A percentile compares a stretch with the other conserved stretches of the same genome.
Conservation (phyloP, 176 grass and related monocot genomes). For the Cocos nucifera region DNA sequence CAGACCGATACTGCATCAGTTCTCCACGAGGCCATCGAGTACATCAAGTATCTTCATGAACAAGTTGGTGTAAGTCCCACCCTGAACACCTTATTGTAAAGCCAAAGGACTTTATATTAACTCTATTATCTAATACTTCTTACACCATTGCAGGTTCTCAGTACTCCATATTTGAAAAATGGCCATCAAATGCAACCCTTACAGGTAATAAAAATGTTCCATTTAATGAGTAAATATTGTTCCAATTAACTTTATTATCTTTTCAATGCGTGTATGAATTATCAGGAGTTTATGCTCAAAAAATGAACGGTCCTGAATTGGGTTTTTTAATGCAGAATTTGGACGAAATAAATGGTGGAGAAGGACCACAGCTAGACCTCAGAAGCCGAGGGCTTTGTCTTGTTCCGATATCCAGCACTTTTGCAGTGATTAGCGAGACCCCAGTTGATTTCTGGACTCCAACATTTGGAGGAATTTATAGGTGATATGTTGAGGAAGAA, state of each 20-base stretch:
- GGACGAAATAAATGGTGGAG: slow-evolving; percentile 39
- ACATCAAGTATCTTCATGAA: slow-evolving; percentile 99
- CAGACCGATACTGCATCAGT: slow-evolving; percentile 99
- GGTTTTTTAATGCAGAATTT: slow-evolving; percentile 29
- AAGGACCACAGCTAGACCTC: slow-evolving; percentile 43
- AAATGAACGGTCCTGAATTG: neutral
- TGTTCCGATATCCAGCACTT: slow-evolving; percentile 81
- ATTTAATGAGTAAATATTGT: neutral
- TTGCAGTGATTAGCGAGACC: slow-evolving; percentile 58
- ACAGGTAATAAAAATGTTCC: slow-evolving; percentile 37
- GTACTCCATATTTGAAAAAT: slow-evolving; percentile 83
- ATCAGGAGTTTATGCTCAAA: neutral
- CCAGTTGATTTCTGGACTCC: slow-evolving; percentile 77
- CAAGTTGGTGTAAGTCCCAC: slow-evolving; percentile 74
- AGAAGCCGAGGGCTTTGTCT: slow-evolving; percentile 81
- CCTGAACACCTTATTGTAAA: neutral
- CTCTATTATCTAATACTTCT: no score
- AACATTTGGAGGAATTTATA: slow-evolving; percentile 62
- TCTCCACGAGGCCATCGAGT: slow-evolving; percentile 96
- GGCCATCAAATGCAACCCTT: slow-evolving; percentile 61
- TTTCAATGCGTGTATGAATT: slow-evolving; percentile 2
- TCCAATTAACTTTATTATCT: neutral
- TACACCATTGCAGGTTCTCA: slow-evolving; percentile 37
- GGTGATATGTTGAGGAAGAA: slow-evolving; percentile 22
- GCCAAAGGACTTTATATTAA: no score